Evolutionary conservation across 352 stramenopile species (phyloP).

Genomic region (Phytophthora tubulina): DNA sequence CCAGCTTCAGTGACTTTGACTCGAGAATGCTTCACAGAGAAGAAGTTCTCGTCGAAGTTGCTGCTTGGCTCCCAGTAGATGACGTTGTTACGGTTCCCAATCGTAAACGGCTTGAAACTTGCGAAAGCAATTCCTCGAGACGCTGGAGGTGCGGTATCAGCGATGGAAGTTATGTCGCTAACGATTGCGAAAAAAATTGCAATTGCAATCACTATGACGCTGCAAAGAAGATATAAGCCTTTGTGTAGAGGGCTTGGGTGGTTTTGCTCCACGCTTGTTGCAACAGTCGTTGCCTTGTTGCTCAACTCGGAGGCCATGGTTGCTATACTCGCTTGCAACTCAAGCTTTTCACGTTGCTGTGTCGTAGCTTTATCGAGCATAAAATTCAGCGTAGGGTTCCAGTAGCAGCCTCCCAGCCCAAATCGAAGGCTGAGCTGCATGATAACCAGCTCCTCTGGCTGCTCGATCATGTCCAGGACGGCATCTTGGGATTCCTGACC

Average conservation of each 20-base stretch:
- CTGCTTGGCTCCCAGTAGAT: slow-evolving; percentile 13
- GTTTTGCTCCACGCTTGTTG: background rate
- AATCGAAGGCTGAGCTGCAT: slow-evolving; percentile 18
- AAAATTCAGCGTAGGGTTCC: slow-evolving; percentile 16
- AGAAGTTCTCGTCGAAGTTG: slow-evolving; percentile 9
- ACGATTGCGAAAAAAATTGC: background rate
- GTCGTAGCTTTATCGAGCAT: background rate
- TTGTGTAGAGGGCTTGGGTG: background rate
- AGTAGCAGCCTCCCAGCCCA: slow-evolving; percentile 5
- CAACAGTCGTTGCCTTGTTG: background rate
- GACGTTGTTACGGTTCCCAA: background rate
- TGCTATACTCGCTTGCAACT: slow-evolving; percentile 20
- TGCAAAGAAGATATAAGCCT: background rate
- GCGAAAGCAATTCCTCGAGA: slow-evolving; percentile 17
- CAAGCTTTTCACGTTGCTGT: slow-evolving; percentile 8
- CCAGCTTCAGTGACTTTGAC: slow-evolving; percentile 5
- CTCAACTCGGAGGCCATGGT: background rate
- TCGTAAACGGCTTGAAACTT: slow-evolving; percentile 13
- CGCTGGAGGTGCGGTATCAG: background rate
- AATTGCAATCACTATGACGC: background rate
- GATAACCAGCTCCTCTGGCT: background rate
- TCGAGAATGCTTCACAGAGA: background rate
- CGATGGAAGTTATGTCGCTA: background rate
- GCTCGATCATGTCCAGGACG: slow-evolving; percentile 3
- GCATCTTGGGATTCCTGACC: background rate